Percentiles rank a stretch among this genome's conserved stretches.
Evolutionary conservation across 129 eudicot species (phyloP).

Genomic region (Ambrosia trifida): DNA sequence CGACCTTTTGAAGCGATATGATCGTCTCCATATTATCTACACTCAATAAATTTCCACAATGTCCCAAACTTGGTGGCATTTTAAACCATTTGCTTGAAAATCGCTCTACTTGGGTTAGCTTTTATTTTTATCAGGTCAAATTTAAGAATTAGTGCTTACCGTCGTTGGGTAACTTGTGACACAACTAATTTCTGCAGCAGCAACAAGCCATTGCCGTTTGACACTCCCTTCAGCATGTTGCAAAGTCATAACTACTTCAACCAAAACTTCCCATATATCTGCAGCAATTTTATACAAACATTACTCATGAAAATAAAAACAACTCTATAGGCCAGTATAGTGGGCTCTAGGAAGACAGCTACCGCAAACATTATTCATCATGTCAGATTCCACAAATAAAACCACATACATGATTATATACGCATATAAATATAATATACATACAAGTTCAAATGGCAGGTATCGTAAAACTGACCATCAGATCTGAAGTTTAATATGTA

Average conservation of each 20-base stretch:
- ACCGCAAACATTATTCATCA: constrained; percentile 2
- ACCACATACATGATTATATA: neutral
- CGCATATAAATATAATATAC: neutral
- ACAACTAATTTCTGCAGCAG: constrained; percentile 77
- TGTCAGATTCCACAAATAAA: constrained; percentile 9
- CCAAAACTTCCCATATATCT: constrained; percentile 79
- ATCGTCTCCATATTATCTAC: constrained; percentile 1
- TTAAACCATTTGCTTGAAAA: neutral
- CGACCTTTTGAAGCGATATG: neutral
- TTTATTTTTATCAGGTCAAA: neutral
- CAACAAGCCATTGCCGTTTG: constrained; percentile 84
- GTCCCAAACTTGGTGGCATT: constrained; percentile 4
- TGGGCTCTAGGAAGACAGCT: constrained; percentile 5
- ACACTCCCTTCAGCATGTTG: constrained; percentile 63
- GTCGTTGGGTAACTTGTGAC: constrained; percentile 76
- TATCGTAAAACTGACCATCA: constrained; percentile 53
- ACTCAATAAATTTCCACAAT: constrained; percentile 3
- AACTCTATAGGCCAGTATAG: constrained; percentile 3
- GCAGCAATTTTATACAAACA: constrained; percentile 24
- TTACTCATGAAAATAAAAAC: neutral
- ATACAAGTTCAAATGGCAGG: neutral
- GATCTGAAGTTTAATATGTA: constrained; percentile 55
- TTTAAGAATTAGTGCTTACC: constrained; percentile 38
- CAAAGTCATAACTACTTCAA: constrained; percentile 66
- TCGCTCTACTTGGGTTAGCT: neutral